Evolutionary conservation across 371 early-diverging fungal species (phyloP), one percentile per base, ranked within the genome.

Genomic region (Lichtheimia hyalospora): DNA sequence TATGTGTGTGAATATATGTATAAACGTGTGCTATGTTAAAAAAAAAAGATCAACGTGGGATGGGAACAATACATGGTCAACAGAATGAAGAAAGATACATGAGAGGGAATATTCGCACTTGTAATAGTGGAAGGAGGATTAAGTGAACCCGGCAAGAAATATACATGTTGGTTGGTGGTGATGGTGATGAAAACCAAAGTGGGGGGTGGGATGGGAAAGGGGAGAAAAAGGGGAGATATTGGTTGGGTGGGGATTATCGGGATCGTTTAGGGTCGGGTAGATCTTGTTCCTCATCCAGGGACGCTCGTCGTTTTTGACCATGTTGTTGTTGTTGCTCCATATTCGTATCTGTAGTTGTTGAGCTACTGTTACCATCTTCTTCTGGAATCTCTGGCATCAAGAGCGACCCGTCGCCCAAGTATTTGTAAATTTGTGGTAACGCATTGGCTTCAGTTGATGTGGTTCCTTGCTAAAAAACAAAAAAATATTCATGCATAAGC

Each of bases 321-420:
- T 60, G 27, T 21, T 46, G 44, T 18, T 43, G 44, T 44, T 44
- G 46, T 14, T 46, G 8, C 21, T 14, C 15, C 1, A 52, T 16
- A 7, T 14, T 48, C 10, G 20, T 13, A 28, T 58, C 52, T 0
- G 52, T 24, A n/a, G 20, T 13, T 15, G 39, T 46, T n/a, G 16
- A 7, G 24, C 39, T 16, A 18, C 20, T 40, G 3, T 16, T 34
- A n/a, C 41, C 44, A 27, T 69, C 66, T 14, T 21, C 52, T 41
- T 64, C 64, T 24, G 68, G 63, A 34, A 58, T 61, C 25, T 64
- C 59, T 16, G 64, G 59, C 53, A 64, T 79, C 13, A 79, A 59
- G 13, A 79, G 61, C 5, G 79, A 69, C 5, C 77, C 77, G 59
- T 80, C 81, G 4, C 72, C 68, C 44, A 77, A 77, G 54, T 71